Conservation (phyloP, 148 eudicot species). For the Arctostaphylos glauca region DNA sequence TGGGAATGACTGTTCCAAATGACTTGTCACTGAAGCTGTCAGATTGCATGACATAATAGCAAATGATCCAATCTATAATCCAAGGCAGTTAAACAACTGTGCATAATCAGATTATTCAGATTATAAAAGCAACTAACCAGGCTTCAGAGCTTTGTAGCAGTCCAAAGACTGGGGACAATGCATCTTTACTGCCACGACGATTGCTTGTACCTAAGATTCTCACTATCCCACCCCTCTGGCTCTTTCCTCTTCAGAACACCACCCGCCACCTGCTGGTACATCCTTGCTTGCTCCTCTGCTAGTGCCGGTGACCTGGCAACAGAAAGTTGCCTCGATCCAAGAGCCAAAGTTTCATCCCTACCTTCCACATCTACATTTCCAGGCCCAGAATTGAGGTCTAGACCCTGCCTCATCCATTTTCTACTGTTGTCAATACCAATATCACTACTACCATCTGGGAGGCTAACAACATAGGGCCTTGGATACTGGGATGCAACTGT, state of each 20-base stretch:
- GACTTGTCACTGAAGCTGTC: not conserved
- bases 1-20: not conserved
- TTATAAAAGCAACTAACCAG: conserved; percentile 24
- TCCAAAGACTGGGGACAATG: conserved; percentile 4
- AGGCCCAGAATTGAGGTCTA: conserved; percentile 87
- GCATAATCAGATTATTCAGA: not conserved
- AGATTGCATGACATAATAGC: not conserved
- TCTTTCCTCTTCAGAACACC: conserved; percentile 71
- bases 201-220: conserved; percentile 59
- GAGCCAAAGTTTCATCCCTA: conserved; percentile 48
- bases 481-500: conserved; percentile 57
- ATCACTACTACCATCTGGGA: conserved; percentile 51
- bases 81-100: not conserved
- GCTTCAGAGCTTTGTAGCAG: conserved; percentile 15
- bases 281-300: conserved; percentile 65
- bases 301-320: conserved; percentile 45
- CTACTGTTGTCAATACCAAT: conserved; percentile 41
- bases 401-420: conserved; percentile 70
- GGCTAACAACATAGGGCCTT: conserved; percentile 58
- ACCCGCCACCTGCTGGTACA: conserved; percentile 51
- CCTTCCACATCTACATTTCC: conserved; percentile 48
- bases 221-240: conserved; percentile 68
- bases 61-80: not conserved
- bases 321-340: conserved; percentile 47
- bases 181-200: conserved; percentile 62